Percentiles rank a stretch among this genome's conserved stretches.
phyloP scores from a whole-genome alignment of 176 grass and related monocot species.

The Avena eriantha region DNA sequence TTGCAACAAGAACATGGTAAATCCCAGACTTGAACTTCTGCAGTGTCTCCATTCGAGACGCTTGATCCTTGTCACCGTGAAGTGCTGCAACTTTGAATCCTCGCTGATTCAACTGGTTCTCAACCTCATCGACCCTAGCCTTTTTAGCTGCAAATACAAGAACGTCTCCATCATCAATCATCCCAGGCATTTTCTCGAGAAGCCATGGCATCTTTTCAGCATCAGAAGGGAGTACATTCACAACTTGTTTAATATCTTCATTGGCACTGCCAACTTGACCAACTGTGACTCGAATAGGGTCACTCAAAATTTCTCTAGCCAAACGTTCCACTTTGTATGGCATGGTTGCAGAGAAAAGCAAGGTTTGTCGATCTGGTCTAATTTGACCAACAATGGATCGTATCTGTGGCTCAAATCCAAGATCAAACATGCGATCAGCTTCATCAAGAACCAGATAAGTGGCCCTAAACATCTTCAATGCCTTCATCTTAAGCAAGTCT shows the following conservation, averaged over 20 bases:
- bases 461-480: slow-evolving; percentile 83
- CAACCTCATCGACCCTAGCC: slow-evolving; percentile 86
- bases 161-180: slow-evolving; percentile 97
- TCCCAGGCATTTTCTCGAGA: slow-evolving; percentile 75
- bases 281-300: slow-evolving; percentile 92
- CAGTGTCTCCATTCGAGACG: slow-evolving; percentile 86
- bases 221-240: slow-evolving; percentile 94
- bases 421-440: slow-evolving; percentile 99
- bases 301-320: slow-evolving; percentile 91
- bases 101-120: slow-evolving; percentile 78
- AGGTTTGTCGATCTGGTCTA: slow-evolving; percentile 94
- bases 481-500: slow-evolving; percentile 98
- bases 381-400: slow-evolving; percentile 96
- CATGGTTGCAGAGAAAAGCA: slow-evolving; percentile 99
- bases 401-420: slow-evolving; percentile 97
- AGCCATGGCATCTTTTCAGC: slow-evolving; percentile 95
- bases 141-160: slow-evolving; percentile 97
- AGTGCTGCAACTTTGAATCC: slow-evolving; percentile 91
- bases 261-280: slow-evolving; percentile 96
- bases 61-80: slow-evolving; percentile 99
- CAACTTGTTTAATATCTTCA: slow-evolving; percentile 98
- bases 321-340: slow-evolving; percentile 96
- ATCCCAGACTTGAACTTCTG: slow-evolving; percentile 94
- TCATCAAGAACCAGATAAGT: slow-evolving; percentile 98
- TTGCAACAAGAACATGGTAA: slow-evolving; percentile 95